phyloP scores from a whole-genome alignment of 306 rosid genomes.

The Acmispon strigosus region DNA sequence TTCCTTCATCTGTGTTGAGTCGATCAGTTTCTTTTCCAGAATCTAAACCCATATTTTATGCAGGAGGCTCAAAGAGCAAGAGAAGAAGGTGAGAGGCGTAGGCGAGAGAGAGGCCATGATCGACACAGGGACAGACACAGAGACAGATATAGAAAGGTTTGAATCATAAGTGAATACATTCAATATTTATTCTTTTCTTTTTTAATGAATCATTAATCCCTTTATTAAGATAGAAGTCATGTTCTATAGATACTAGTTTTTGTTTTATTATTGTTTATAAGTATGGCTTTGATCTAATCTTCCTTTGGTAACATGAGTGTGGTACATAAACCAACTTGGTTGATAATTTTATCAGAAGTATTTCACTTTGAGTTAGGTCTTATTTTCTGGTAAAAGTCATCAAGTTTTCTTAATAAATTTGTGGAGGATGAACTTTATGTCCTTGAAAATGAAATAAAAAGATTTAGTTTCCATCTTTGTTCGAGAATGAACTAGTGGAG shows the following conservation, averaged over 20 bases:
- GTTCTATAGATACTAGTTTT: background rate
- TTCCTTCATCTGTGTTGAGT: background rate
- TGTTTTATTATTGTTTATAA: background rate
- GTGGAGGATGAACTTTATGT: background rate
- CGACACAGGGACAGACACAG: constrained; percentile 59
- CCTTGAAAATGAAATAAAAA: too few species aligned
- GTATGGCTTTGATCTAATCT: background rate
- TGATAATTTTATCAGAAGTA: too few species aligned
- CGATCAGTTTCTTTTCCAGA: background rate
- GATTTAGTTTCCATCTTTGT: too few species aligned
- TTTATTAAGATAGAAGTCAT: background rate
- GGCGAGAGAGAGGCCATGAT: constrained; percentile 72
- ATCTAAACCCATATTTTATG: constrained; percentile 17
- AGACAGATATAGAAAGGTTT: constrained; percentile 66
- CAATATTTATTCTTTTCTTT: background rate
- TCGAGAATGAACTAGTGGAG: background rate
- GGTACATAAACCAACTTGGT: too few species aligned
- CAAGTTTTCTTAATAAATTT: background rate
- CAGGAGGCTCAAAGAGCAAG: constrained; percentile 98
- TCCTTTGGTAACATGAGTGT: too few species aligned
- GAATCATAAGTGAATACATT: constrained; percentile 12
- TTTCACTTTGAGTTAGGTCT: background rate
- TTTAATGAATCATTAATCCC: background rate
- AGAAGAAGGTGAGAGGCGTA: constrained; percentile 92
- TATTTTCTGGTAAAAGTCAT: background rate